Conservation (phyloP, 805 yeast genomes). For the Diddensiella transvaalensis region DNA sequence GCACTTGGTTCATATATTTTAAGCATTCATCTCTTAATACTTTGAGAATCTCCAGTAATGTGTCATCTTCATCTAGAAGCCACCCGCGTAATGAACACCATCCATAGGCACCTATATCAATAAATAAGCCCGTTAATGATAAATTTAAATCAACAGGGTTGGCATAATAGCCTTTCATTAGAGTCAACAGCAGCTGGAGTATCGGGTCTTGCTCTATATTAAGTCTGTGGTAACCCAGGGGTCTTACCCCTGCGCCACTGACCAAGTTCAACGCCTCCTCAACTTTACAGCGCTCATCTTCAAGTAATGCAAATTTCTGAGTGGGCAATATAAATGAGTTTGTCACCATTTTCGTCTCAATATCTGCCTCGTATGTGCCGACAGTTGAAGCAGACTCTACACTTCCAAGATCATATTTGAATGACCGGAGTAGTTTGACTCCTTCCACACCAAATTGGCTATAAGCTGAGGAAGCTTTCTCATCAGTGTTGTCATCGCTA, state of each 20-base stretch:
- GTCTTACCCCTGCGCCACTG: not conserved
- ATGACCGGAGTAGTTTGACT: slow-evolving; percentile 4
- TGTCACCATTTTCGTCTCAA: slow-evolving; percentile 10
- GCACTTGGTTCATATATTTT: slow-evolving; percentile 10
- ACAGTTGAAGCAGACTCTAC: not conserved
- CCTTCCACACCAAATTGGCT: slow-evolving; percentile 1
- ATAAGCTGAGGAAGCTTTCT: not conserved
- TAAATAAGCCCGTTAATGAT: slow-evolving; percentile 24
- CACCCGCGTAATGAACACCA: slow-evolving; percentile 25
- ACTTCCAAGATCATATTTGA: slow-evolving; percentile 7
- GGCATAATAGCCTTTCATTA: slow-evolving; percentile 20
- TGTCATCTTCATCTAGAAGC: slow-evolving; percentile 15
- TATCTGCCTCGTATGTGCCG: slow-evolving; percentile 7
- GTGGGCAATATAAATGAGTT: slow-evolving; percentile 9
- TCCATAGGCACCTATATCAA: slow-evolving; percentile 25
- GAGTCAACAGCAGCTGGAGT: not conserved
- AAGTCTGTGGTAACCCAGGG: slow-evolving; percentile 4
- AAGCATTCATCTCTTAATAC: slow-evolving; percentile 17
- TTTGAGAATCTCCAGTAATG: slow-evolving; percentile 6
- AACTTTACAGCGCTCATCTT: slow-evolving; percentile 12
- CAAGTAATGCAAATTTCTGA: slow-evolving; percentile 6
- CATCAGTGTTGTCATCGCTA: not conserved
- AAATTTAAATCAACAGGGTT: slow-evolving; percentile 29
- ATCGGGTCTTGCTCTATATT: slow-evolving; percentile 10
- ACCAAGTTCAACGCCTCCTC: slow-evolving; percentile 1